phyloP scores from a whole-genome alignment of 2,329 filamentous ascomycete species.

The Herpotrichia juniperi region DNA sequence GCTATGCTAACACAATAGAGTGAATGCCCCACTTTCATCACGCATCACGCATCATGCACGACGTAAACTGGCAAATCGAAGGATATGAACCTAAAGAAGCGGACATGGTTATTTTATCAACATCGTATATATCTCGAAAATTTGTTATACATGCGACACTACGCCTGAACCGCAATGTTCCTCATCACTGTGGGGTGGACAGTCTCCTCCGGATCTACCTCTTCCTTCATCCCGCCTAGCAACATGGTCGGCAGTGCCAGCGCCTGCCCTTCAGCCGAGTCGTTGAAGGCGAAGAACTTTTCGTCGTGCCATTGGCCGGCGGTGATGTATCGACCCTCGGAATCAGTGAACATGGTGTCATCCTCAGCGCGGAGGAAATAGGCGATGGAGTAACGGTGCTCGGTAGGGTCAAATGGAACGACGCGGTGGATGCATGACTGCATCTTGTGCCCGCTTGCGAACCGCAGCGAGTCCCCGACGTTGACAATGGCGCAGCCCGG shows the following conservation, averaged over 20 bases:
- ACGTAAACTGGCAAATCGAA: too few relatives aligned
- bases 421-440: constrained; percentile 65
- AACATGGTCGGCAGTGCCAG: constrained; percentile 25
- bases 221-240: constrained; percentile 34
- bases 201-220: constrained; percentile 3
- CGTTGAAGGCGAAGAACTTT: constrained; percentile 40
- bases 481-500: constrained; percentile 61
- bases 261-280: constrained; percentile 26
- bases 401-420: constrained; percentile 57
- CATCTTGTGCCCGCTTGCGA: constrained; percentile 60
- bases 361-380: constrained; percentile 65
- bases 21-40: too few relatives aligned
- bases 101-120: too few relatives aligned
- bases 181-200: neutral
- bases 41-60: too few relatives aligned
- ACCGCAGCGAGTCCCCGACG: constrained; percentile 65
- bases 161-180: neutral
- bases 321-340: constrained; percentile 60
- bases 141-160: too few relatives aligned
- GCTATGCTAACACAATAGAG: too few relatives aligned
- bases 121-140: too few relatives aligned
- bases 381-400: constrained; percentile 65
- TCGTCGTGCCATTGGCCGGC: constrained; percentile 49
- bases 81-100: too few relatives aligned
- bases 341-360: constrained; percentile 62